A percentile compares a stretch with the other conserved stretches of the same genome.
phyloP scores from a whole-genome alignment of 2,329 filamentous ascomycete genomes.

The Fusarium buxicola region DNA sequence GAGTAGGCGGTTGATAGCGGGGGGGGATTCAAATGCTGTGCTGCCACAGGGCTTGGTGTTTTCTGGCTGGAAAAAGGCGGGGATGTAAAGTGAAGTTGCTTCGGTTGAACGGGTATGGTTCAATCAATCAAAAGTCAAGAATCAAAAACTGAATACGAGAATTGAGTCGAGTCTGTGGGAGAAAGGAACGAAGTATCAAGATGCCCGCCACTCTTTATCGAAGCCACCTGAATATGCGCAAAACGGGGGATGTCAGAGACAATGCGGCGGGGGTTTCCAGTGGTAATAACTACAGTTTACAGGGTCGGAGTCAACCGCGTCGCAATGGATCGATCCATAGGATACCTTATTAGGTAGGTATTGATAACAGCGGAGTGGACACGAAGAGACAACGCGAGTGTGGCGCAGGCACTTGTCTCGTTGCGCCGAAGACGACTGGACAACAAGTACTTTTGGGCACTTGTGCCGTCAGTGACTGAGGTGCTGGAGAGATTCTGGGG shows the following conservation, averaged over 20 bases:
- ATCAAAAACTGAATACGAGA: constrained; percentile 11
- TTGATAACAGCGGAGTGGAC: constrained; percentile 14
- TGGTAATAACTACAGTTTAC: neutral
- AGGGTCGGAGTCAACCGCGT: constrained; percentile 37
- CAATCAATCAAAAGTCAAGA: constrained; percentile 2
- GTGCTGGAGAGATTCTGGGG: neutral
- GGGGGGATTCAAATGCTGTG: neutral
- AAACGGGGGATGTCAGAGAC: constrained; percentile 41
- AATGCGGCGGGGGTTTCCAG: constrained; percentile 26
- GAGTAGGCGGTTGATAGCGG: constrained; percentile 23
- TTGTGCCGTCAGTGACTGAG: constrained; percentile 4
- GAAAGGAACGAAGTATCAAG: constrained; percentile 28
- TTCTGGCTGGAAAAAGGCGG: constrained; percentile 13
- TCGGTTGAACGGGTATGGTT: neutral
- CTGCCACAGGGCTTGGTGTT: constrained; percentile 20
- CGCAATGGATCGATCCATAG: constrained; percentile 18
- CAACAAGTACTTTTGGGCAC: neutral
- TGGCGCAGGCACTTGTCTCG: neutral
- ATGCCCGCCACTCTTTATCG: constrained; percentile 35
- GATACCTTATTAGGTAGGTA: too few species aligned
- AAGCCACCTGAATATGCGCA: constrained; percentile 42
- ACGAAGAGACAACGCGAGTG: constrained; percentile 1
- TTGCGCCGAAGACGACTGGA: neutral
- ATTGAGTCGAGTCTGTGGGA: constrained; percentile 27
- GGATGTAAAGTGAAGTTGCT: constrained; percentile 9